These are phyloP conservation scores for Diatrype stigma DNA, from an alignment of 2,329 filamentous ascomycete genomes.

Conservation along the genomic window DNA sequence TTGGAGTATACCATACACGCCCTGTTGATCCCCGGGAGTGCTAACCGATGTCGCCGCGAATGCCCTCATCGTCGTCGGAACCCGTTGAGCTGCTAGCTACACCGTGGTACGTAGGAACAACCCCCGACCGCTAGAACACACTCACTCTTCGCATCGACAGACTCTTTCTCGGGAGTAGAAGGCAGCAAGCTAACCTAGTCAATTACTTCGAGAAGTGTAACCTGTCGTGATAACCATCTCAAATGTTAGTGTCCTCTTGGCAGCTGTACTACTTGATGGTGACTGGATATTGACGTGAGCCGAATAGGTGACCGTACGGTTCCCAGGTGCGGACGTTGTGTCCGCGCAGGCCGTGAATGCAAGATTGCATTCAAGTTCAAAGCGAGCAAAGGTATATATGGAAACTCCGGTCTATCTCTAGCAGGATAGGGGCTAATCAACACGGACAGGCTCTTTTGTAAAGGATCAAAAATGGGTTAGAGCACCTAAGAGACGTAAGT, in stretches of 20 bases:
- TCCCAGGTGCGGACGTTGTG: constrained; percentile 28
- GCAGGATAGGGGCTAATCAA: neutral
- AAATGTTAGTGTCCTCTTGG: constrained; percentile 33
- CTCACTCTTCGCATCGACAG: too few relatives aligned
- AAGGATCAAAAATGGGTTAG: constrained; percentile 27
- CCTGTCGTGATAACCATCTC: constrained; percentile 43
- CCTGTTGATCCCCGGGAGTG: neutral
- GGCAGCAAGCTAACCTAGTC: neutral
- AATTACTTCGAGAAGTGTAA: constrained; percentile 20
- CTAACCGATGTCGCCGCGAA: constrained; percentile 21
- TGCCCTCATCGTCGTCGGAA: constrained; percentile 29
- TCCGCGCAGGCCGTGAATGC: constrained; percentile 28
- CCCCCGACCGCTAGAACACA: neutral
- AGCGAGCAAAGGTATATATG: constrained; percentile 23
- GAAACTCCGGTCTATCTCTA: neutral
- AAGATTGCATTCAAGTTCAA: constrained; percentile 31
- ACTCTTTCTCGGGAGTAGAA: too few relatives aligned
- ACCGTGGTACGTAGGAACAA: constrained; percentile 28
- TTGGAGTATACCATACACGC: neutral
- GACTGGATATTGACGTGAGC: constrained; percentile 4
- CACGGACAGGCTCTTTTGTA: constrained; percentile 18
- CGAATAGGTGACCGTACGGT: constrained; percentile 35
- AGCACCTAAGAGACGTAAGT: constrained; percentile 23
- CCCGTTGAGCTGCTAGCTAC: constrained; percentile 27
- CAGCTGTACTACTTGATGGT: neutral